Evolutionary conservation across 495 filamentous ascomycete species (phyloP), one percentile per base, ranked within the genome.

Genomic region (Venustampulla echinocandica): DNA sequence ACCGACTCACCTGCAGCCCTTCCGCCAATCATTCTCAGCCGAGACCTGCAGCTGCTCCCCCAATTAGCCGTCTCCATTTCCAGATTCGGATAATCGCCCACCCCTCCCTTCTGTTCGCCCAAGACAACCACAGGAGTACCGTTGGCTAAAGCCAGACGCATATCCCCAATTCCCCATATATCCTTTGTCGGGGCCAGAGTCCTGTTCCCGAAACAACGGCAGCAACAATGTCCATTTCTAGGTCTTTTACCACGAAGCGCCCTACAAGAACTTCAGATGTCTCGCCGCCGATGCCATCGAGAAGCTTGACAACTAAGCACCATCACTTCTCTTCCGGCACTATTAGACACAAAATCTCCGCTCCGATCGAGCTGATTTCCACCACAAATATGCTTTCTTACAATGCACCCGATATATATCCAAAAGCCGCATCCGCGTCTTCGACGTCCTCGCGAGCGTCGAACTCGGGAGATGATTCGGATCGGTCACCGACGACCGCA

Each of bases 351-450:
- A 76, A 92, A 67, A 98, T 98, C 58, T 98, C 92, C 15, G 77
- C 73, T 10, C 92, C 92, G 2, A 72, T 96, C 37, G 81, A 85
- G 62, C 71, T 98, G 35, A 65, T 95, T 21, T 94, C 90, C 15
- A 95, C 93, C 3, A 97, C 93, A 47, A 98, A 97, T 62, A 87
- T 90, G 80, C 81, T 95, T 14, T 84, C 86, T 14, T 95, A 92
- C 73, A 89, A 90, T 57, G 89, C 92, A 10, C 93, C 92, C 20
- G 82, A 88, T 60, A 74, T 87, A 53, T 74, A 68, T 54, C 76
- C 71, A 44, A 70, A 51, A 22, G 5, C 18, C 36, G 60, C 70
- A 49, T 64, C 69, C 21, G 66, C 74, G 0, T 72, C 77, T 1
- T 80, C 82, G 0, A 69, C 75, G 0, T 81, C 82, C 0, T 77